Conservation (phyloP, 768 basidiomycete genomes). For the Mycena capillaripes region DNA sequence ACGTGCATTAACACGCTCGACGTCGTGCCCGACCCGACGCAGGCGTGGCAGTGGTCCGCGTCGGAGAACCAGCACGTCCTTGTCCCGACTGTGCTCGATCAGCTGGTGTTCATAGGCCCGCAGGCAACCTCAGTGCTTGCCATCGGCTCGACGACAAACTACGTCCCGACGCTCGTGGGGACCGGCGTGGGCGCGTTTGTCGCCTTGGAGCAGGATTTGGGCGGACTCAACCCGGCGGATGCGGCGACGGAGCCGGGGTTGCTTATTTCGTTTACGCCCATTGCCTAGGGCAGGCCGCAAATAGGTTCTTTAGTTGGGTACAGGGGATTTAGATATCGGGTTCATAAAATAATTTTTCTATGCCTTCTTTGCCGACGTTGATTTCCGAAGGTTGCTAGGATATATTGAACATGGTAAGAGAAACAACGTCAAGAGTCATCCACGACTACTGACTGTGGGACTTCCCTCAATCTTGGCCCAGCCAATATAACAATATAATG, state of each 20-base stretch:
- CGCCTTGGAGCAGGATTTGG: neutral
- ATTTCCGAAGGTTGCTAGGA: too few relatives aligned
- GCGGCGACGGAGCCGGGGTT: neutral
- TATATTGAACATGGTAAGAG: too few relatives aligned
- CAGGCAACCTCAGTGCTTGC: neutral
- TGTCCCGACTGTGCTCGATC: neutral
- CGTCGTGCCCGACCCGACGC: neutral
- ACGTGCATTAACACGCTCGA: neutral
- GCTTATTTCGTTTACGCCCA: neutral
- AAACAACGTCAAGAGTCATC: too few relatives aligned
- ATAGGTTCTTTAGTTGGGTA: neutral
- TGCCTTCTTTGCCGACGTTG: neutral
- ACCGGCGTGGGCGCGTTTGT: too few relatives aligned
- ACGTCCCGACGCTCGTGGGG: constrained; percentile 12
- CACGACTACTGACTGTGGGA: too few relatives aligned
- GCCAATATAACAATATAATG: too few relatives aligned
- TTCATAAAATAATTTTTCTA: neutral
- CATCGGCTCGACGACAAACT: neutral
- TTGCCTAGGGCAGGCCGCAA: neutral
- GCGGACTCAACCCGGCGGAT: neutral
- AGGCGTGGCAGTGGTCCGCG: neutral
- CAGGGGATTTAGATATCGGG: neutral
- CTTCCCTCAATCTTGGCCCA: too few relatives aligned
- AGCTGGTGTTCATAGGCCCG: neutral
- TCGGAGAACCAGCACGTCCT: neutral